Evolutionary conservation across 1,284 basidiomycete genomes (phyloP), one percentile per base, ranked within the genome.

Genomic region (Papiliotrema laurentii): DNA sequence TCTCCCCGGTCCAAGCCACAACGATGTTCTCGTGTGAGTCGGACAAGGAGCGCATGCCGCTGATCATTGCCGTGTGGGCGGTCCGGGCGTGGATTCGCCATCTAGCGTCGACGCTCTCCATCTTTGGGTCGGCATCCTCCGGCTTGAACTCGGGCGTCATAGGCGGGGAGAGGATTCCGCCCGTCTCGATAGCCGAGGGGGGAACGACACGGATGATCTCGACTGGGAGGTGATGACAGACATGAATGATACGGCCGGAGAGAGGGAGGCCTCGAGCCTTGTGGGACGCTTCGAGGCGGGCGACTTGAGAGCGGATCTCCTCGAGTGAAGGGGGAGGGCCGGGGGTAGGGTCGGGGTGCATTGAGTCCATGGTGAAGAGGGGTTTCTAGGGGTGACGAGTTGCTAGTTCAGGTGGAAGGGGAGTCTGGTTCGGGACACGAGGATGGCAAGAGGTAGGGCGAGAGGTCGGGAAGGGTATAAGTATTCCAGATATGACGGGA

Each of bases 21-120:
- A 97, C 83, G 56, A 96, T 74, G 76, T 98, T 90, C 57, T 91
- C 84, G 71, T 94, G 88, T 0, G 86, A 86, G 13, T 82, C 76
- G 11, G 84, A 81, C 38, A 98, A 81, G 4, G 85, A 87, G 49
- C 85, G 82, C 63, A 97, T 92, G 31, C 96, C 94, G 43, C 86
- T 87, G 59, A 94, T 87, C 86, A 98, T 90, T 7, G 94, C 94
- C 5, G 89, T 84, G 72, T 98, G 94, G 21, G 92, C 94, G 50
- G 91, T 85, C 31, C 93, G 80, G 3, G 85, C 82, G 10, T 81
- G 76, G 9, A 98, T 77, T 11, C 83, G 81, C 94, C 94, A 98
- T 45, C 67, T 71, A 26, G 68, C 59, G 47, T 69, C 61, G 16
- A 51, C 36, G 47, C 58, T 58, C 49, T 68, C 64, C 27, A 68